Evolutionary conservation across 1,284 basidiomycete species (phyloP).

Genomic region (Naganishia cerealis): DNA sequence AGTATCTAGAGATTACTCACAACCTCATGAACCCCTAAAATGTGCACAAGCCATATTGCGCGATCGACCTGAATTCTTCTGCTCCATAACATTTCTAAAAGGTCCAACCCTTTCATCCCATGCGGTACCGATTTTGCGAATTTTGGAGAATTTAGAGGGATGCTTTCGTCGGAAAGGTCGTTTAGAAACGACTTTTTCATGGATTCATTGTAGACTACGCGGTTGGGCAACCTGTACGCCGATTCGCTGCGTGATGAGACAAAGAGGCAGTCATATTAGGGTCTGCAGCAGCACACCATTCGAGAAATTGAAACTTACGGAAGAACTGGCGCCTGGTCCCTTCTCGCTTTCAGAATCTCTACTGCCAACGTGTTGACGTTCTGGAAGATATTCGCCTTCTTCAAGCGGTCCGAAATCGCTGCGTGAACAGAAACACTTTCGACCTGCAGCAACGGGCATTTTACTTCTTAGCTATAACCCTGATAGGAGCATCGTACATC

Average conservation of each 20-base stretch:
- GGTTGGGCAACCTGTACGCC: conserved; percentile 77
- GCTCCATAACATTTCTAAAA: conserved; percentile 80
- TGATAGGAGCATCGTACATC: not conserved
- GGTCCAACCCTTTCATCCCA: conserved; percentile 84
- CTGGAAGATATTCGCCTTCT: conserved; percentile 17
- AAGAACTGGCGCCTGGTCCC: conserved; percentile 61
- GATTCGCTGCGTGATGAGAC: conserved; percentile 59
- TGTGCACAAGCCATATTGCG: conserved; percentile 92
- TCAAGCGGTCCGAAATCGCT: conserved; percentile 42
- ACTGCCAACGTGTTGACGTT: conserved; percentile 26
- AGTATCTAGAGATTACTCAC: conserved; percentile 61
- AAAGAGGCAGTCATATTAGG: not conserved
- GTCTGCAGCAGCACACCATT: not conserved
- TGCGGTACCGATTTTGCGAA: conserved; percentile 68
- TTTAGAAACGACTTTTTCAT: conserved; percentile 86
- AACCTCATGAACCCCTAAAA: conserved; percentile 92
- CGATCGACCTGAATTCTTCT: conserved; percentile 79
- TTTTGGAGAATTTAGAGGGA: conserved; percentile 72
- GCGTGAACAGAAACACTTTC: conserved; percentile 62
- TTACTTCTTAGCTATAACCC: not conserved
- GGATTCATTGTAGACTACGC: conserved; percentile 85
- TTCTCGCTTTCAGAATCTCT: conserved; percentile 41
- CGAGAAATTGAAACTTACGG: conserved; percentile 59
- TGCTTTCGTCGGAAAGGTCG: conserved; percentile 82
- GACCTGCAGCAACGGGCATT: conserved; percentile 48